Evolutionary conservation across 306 rosid genomes (phyloP).

Genomic region (Vachellia pachyceras): DNA sequence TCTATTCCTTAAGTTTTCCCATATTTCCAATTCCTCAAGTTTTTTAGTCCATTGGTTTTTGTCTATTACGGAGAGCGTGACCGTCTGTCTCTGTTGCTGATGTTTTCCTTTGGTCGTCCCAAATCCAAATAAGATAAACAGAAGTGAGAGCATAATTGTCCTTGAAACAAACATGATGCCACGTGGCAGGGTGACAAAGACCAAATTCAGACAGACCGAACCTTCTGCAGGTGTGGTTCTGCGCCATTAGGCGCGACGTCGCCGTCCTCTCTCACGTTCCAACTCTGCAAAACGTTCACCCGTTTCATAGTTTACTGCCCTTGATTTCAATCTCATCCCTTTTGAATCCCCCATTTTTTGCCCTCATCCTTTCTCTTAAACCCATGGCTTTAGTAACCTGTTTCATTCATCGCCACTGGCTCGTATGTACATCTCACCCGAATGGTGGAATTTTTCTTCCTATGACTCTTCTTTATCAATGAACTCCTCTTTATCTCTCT

Average conservation of each 20-base stretch:
- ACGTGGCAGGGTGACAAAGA: slow-evolving; percentile 37
- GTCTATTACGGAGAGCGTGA: background rate
- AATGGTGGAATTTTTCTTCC: slow-evolving; percentile 28
- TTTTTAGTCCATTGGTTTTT: no score
- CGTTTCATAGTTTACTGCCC: background rate
- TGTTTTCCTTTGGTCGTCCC: background rate
- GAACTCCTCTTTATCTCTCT: background rate
- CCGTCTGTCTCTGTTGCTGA: background rate
- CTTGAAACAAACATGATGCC: background rate
- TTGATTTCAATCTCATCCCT: background rate
- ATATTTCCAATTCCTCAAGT: no score
- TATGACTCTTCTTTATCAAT: background rate
- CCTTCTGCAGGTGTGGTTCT: slow-evolving; percentile 35
- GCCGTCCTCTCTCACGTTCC: slow-evolving; percentile 49
- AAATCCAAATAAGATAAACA: no score
- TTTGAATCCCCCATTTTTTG: background rate
- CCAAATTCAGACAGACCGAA: background rate
- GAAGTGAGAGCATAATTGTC: slow-evolving; percentile 7
- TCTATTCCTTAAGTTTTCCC: no score
- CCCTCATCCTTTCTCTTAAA: slow-evolving; percentile 28
- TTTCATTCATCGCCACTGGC: slow-evolving; percentile 42
- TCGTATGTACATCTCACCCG: slow-evolving; percentile 42
- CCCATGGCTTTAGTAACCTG: slow-evolving; percentile 41
- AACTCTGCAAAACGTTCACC: slow-evolving; percentile 39
- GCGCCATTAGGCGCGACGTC: slow-evolving; percentile 48